These are phyloP conservation scores for Bombardia bombarda DNA, from an alignment of 495 filamentous ascomycete species.

Conservation along the genomic window DNA sequence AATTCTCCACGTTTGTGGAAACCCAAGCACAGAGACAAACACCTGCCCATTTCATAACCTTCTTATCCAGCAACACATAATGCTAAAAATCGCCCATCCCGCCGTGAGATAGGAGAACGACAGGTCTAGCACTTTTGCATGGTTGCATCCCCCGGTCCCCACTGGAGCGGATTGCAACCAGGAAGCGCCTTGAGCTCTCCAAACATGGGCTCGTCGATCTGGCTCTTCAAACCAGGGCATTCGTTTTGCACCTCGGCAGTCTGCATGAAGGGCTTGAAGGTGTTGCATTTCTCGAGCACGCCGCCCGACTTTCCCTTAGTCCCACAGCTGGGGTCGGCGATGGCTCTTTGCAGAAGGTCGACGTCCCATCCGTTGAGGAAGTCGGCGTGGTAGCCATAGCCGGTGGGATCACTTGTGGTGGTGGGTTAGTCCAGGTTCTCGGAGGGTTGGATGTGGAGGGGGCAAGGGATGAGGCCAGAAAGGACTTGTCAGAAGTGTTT, in stretches of 20 bases:
- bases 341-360: conserved; percentile 37
- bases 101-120: too few species aligned
- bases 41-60: too few species aligned
- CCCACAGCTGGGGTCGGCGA: conserved; percentile 37
- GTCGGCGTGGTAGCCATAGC: conserved; percentile 48
- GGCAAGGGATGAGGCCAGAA: too few species aligned
- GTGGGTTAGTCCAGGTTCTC: too few species aligned
- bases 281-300: conserved; percentile 36
- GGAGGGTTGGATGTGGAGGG: too few species aligned
- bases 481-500: too few species aligned
- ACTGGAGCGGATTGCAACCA: conserved; percentile 41
- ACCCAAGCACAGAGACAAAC: too few species aligned
- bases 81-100: too few species aligned
- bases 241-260: background rate
- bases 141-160: conserved; percentile 21
- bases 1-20: too few species aligned
- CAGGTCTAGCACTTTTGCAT: background rate
- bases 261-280: conserved; percentile 22
- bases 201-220: conserved; percentile 9
- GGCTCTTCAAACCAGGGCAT: background rate
- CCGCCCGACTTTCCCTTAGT: conserved; percentile 23
- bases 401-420: conserved; percentile 34
- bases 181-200: conserved; percentile 28
- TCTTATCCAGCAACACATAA: too few species aligned
- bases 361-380: conserved; percentile 63